Base-by-base conservation (phyloP, 345 rosid genomes). In the Linum trigynum region DNA sequence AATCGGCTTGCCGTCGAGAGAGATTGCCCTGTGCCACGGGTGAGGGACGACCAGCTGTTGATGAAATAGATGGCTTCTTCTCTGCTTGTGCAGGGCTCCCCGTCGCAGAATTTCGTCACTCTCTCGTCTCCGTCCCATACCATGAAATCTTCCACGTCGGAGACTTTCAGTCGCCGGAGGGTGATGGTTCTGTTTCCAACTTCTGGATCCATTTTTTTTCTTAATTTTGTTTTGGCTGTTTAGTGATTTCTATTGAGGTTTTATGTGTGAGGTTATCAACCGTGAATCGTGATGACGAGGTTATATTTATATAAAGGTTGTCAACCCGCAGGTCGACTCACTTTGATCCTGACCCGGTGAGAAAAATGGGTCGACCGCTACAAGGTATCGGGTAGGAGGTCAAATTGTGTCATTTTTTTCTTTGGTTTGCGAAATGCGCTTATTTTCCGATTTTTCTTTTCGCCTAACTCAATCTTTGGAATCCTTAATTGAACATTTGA, bases 21-120 rank as follows among this genome's bases (percentile, higher is more conserved):
- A 86, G 5, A 91, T 84, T 3, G 96, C 94, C 71, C 62, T 72
- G 56, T 66, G 66, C 84, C 84, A 86, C 37, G 96, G 90, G n/a
- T 56, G 85, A 96, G 38, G 75, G 68, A 5, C 73, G 11, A 39
- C 75, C 73, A 0, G 9, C 32, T 66, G 67, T 66, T 69, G 36
- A 91, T 77, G 71, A 50, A 79, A 14, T 67, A 66, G 23, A 84
- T 43, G 38, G 65, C 87, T 0, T 60, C 84, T 40, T 86, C 88
- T 65, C 62, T 79, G 78, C 74, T 70, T 0, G 66, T 72, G 78
- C 67, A 80, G 42, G 94, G 81, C 56, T 85, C 86, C 78, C 81
- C 82, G 1, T 77, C 32, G 81, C 94, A 81, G 59, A 75, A 85
- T 15, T 73, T 81, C n/a, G 81, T 14, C 36, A 87, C 87, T 8